Evolutionary conservation across 192 early-diverging fungal genomes (phyloP).

Genomic region (Coemansia sp.): DNA sequence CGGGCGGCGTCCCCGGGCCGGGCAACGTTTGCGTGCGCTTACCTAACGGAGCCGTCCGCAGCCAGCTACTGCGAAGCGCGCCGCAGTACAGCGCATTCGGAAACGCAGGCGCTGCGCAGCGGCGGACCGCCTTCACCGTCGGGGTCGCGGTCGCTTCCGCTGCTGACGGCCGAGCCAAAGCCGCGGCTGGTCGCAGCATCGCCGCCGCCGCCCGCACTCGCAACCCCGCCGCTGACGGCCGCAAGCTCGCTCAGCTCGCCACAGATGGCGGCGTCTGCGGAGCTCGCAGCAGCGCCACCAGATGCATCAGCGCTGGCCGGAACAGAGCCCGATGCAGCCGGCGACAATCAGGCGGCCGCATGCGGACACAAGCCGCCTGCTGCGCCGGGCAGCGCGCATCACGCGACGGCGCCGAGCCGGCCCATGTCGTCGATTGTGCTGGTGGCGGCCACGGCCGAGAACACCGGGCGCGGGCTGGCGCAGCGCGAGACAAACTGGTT

Average conservation of each 20-base stretch:
- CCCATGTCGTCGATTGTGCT: slow-evolving; percentile 27
- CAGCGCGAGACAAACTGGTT: slow-evolving; percentile 34
- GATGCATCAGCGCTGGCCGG: not conserved
- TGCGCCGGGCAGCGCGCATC: too few relatives aligned
- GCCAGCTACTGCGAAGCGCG: not conserved
- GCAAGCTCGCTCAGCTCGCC: slow-evolving; percentile 8
- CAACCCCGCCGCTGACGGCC: slow-evolving; percentile 9
- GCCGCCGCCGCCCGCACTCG: not conserved
- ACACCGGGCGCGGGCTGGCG: slow-evolving; percentile 11
- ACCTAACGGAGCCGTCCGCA: not conserved
- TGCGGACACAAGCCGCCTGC: not conserved
- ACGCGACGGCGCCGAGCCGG: slow-evolving; percentile 1
- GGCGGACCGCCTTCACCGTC: not conserved
- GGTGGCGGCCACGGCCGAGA: slow-evolving; percentile 36
- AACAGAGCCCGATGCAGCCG: not conserved
- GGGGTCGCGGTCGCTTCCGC: not conserved
- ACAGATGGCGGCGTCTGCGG: slow-evolving; percentile 7
- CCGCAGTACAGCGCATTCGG: not conserved
- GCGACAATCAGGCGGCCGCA: not conserved
- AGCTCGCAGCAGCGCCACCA: not conserved
- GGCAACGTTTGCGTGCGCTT: slow-evolving; percentile 6
- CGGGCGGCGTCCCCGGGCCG: not conserved
- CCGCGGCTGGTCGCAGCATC: not conserved
- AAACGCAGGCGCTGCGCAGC: not conserved
- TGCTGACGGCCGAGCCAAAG: not conserved